Evolutionary conservation across 805 yeast species (phyloP), one percentile per base, ranked within the genome.

Genomic region (Yarrowia keelungensis): DNA sequence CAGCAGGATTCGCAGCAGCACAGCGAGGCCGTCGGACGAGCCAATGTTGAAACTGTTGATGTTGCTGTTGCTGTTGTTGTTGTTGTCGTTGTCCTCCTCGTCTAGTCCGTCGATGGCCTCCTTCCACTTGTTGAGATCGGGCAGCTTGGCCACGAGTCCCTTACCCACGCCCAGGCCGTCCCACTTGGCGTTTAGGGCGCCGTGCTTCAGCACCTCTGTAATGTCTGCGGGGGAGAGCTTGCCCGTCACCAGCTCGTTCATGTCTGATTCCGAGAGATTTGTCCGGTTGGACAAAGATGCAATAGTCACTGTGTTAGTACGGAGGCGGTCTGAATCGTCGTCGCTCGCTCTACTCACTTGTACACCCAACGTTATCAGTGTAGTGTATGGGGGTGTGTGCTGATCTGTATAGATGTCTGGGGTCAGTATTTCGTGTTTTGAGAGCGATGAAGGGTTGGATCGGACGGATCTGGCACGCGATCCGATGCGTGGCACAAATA

Each of bases 211-310:
- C 50, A 59, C 51, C 16, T 59, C 65, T 43, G 65, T 45, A 45
- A 59, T 59, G 65, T 59, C 65, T 35, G 51, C 41, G 42, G 41
- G 42, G 19, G 65, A 35, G 12, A 59, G 26, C 26, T 59, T 59
- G 41, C 65, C 65, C 51, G 65, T 43, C 41, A 59, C 41, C 42
- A 45, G 42, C 42, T 43, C 51, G 42, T n/a, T 45, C 32, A 45
- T 45, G 51, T 59, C 65, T 43, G 62, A 41, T 56, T 59, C 65
- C 42, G 65, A 43, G 22, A 59, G 65, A 12, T 32, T 43, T 35
- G 65, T 35, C 65, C 65, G 65, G 50, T 42, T 59, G 51, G 51
- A 41, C 65, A 59, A 35, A 35, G 65, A 59, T 59, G 65, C 65
- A 59, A 59, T 59, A 45, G 51, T 59, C 65, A 59, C 65, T 59